Percentiles rank a stretch among this genome's conserved stretches.
phyloP scores from a whole-genome alignment of 176 grass and related monocot genomes.

The Alloteropsis semialata region DNA sequence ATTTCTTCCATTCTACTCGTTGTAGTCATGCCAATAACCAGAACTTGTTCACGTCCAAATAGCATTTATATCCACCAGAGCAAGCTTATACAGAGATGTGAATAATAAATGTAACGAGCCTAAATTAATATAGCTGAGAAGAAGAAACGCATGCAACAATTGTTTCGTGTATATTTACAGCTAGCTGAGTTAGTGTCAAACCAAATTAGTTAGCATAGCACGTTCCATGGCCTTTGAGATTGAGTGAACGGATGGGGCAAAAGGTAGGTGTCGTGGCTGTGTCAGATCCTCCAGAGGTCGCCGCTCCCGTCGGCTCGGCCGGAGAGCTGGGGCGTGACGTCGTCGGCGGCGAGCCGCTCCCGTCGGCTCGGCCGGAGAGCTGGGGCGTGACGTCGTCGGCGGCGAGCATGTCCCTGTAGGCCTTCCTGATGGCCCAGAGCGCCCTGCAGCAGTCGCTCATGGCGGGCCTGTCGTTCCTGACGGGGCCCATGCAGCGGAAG shows the following conservation, averaged over 20 bases:
- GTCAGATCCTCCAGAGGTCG: too few relatives aligned
- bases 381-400: too few relatives aligned
- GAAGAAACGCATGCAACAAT: too few relatives aligned
- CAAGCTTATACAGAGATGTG: too few relatives aligned
- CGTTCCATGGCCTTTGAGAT: background rate
- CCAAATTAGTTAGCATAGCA: background rate
- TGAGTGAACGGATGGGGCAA: background rate
- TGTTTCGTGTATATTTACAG: background rate
- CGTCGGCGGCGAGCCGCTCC: background rate
- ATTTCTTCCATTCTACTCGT: too few relatives aligned
- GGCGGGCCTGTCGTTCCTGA: conserved; percentile 50
- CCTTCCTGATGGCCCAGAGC: conserved; percentile 81
- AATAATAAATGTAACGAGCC: too few relatives aligned
- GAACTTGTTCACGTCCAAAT: too few relatives aligned
- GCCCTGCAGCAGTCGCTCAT: conserved; percentile 65
- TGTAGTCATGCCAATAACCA: too few relatives aligned
- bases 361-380: background rate
- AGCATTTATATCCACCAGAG: too few relatives aligned
- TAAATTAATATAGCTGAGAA: too few relatives aligned
- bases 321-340: background rate
- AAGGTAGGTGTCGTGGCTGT: background rate
- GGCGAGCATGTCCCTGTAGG: conserved; percentile 48
- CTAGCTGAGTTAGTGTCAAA: background rate
- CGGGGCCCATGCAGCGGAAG: conserved; percentile 58
- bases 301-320: background rate